A percentile compares a stretch with the other conserved stretches of the same genome.
phyloP scores from a whole-genome alignment of 169 alveolate species.

The Eimeria necatrix region DNA sequence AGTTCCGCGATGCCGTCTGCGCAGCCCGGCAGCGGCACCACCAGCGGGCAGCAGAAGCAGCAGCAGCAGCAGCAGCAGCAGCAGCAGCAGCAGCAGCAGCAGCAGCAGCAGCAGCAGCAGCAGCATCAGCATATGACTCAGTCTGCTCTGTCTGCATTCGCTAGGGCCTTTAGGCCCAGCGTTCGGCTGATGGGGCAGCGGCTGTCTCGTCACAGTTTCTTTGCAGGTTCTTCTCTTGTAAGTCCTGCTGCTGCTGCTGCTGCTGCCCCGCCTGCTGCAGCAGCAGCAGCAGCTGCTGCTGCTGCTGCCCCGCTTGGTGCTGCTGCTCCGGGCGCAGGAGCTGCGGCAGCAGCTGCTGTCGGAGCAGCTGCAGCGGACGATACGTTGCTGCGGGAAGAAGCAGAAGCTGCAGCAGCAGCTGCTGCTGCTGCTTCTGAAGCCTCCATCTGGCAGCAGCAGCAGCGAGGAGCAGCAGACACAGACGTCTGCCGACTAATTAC shows the following conservation, averaged over 20 bases:
- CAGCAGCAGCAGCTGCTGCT: background rate
- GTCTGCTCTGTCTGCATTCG: conserved; percentile 4
- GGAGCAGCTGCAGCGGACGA: background rate
- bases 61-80: too few relatives aligned
- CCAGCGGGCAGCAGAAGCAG: background rate
- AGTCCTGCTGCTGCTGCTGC: background rate
- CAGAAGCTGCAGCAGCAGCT: background rate
- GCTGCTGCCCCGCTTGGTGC: background rate
- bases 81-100: too few relatives aligned
- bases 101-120: conserved; percentile 31
- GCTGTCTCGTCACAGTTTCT: conserved; percentile 1
- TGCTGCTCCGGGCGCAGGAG: background rate
- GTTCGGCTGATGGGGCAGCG: conserved; percentile 12
- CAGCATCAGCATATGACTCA: background rate
- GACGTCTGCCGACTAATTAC: background rate
- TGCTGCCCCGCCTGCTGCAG: background rate
- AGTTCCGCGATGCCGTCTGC: background rate
- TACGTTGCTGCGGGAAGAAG: background rate
- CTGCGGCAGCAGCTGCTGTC: background rate
- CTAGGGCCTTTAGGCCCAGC: background rate
- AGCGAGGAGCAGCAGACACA: conserved; percentile 6
- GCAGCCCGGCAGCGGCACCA: background rate
- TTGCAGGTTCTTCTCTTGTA: background rate
- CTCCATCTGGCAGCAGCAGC: conserved; percentile 57
- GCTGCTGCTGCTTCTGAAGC: conserved; percentile 57